Percentiles rank a stretch among this genome's conserved stretches.
These are phyloP conservation scores for Neonectria neomacrospora DNA, from an alignment of 2,329 filamentous ascomycete species.

Conservation along the genomic window DNA sequence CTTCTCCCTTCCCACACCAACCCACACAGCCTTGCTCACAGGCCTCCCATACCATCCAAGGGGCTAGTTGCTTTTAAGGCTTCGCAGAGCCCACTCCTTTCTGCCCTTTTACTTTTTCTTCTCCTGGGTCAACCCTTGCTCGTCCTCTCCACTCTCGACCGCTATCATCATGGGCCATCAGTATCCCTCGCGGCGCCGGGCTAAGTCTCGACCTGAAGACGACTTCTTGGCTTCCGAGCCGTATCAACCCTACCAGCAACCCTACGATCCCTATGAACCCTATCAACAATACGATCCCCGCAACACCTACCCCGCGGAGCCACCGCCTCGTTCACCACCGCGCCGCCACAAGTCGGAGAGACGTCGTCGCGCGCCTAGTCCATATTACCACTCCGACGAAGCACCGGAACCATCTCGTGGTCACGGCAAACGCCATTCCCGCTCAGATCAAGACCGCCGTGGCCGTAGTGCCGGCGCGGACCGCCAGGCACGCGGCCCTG, in stretches of 20 bases:
- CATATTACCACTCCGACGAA: conserved; percentile 34
- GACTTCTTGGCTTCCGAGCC: conserved; percentile 38
- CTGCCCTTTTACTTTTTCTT: not conserved
- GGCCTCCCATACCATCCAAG: not conserved
- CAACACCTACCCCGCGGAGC: conserved; percentile 21
- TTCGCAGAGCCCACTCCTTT: not conserved
- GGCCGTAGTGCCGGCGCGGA: conserved; percentile 39
- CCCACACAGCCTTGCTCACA: not conserved
- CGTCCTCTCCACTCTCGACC: not conserved
- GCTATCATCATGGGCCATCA: conserved; percentile 41
- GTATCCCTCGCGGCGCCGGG: conserved; percentile 39
- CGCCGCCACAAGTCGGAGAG: conserved; percentile 41
- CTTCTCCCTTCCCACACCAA: not conserved
- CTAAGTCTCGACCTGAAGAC: conserved; percentile 41
- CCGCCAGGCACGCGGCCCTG: conserved; percentile 28
- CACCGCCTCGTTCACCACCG: conserved; percentile 27
- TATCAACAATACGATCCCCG: conserved; percentile 33
- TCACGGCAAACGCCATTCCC: conserved; percentile 18
- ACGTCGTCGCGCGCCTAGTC: conserved; percentile 35
- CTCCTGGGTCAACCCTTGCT: not conserved
- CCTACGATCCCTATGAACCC: conserved; percentile 34
- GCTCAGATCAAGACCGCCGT: conserved; percentile 34
- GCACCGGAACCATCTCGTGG: conserved; percentile 21
- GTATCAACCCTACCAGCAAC: conserved; percentile 8
- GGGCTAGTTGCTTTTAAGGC: not conserved